These are phyloP conservation scores for Grammothele lineata DNA, from an alignment of 768 basidiomycete species.

Conservation along the genomic window DNA sequence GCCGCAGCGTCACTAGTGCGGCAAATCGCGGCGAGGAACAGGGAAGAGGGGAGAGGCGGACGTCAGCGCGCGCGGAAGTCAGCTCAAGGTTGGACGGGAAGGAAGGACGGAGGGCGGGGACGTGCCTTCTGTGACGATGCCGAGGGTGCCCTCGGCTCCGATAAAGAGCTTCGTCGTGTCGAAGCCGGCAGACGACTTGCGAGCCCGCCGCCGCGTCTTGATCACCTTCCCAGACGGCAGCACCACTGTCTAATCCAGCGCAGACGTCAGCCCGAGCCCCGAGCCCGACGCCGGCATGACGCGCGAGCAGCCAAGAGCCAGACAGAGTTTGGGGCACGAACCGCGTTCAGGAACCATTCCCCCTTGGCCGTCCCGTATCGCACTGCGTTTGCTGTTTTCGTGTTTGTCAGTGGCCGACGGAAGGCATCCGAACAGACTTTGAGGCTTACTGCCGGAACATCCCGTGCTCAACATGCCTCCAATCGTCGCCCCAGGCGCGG, in stretches of 20 bases:
- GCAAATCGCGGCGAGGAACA: too few relatives aligned
- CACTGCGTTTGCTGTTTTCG: constrained; percentile 68
- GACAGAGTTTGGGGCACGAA: too few relatives aligned
- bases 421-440: too few relatives aligned
- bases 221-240: constrained; percentile 87
- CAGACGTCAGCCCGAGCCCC: not conserved
- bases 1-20: constrained; percentile 63
- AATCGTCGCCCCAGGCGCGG: constrained; percentile 75
- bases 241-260: constrained; percentile 65
- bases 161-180: constrained; percentile 85
- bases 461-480: constrained; percentile 88
- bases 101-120: too few relatives aligned
- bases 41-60: too few relatives aligned
- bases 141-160: constrained; percentile 78
- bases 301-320: too few relatives aligned
- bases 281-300: too few relatives aligned
- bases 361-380: constrained; percentile 86
- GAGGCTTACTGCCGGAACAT: constrained; percentile 68
- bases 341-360: constrained; percentile 88
- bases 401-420: not conserved
- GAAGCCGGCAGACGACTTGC: constrained; percentile 87
- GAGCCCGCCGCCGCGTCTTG: constrained; percentile 72
- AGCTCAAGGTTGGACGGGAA: not conserved
- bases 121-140: constrained; percentile 82
- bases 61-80: not conserved